Conservation (phyloP, 108 stramenopile species). For the Nitzschia palea region DNA sequence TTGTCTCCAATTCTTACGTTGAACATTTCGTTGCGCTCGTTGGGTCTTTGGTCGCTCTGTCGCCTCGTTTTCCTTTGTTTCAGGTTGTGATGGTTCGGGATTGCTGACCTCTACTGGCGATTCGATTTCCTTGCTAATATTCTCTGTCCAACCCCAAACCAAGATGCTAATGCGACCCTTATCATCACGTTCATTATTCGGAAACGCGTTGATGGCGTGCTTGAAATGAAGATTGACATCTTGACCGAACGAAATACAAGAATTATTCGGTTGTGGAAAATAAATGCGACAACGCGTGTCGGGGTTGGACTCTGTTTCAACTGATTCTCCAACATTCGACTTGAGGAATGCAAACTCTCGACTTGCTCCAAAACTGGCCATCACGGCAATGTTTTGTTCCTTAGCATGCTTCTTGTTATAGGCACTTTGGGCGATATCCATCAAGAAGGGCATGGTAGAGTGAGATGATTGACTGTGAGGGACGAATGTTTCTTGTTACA, state of each 20-base stretch:
- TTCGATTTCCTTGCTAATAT: constrained; percentile 70
- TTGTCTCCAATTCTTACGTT: neutral
- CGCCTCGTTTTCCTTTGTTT: neutral
- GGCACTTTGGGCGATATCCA: constrained; percentile 28
- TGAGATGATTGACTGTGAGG: no score
- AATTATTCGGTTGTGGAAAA: constrained; percentile 89
- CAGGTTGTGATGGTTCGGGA: neutral
- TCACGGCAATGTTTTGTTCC: constrained; percentile 84
- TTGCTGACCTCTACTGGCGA: constrained; percentile 69
- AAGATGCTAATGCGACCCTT: constrained; percentile 82
- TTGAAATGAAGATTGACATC: constrained; percentile 86
- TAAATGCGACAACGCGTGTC: constrained; percentile 48
- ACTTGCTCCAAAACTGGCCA: constrained; percentile 74
- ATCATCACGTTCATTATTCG: constrained; percentile 51
- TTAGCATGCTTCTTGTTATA: constrained; percentile 75
- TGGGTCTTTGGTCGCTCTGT: neutral
- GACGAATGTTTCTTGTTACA: no score
- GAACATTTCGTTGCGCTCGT: neutral
- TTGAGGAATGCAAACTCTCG: constrained; percentile 80
- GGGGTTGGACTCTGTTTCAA: neutral
- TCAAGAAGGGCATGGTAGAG: no score
- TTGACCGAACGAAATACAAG: constrained; percentile 79
- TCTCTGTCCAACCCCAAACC: constrained; percentile 73
- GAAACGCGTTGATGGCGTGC: constrained; percentile 78
- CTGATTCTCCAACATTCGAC: constrained; percentile 17